Conservation (phyloP, 169 alveolate species). For the Eimeria maxima region DNA sequence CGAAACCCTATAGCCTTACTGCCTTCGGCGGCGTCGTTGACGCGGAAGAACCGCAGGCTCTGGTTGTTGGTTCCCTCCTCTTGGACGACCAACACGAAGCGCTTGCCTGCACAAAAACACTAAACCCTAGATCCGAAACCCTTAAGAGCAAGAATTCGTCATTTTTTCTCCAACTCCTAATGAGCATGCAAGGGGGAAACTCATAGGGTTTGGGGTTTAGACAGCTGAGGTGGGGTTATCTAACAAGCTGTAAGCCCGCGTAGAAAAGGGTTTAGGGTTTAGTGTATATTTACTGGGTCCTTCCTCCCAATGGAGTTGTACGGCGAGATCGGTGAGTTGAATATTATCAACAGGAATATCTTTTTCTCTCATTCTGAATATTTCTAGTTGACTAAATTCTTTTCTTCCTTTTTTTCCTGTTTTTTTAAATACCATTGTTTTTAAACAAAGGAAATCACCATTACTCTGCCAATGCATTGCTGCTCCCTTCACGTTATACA, state of each 20-base stretch:
- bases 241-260: too few species aligned
- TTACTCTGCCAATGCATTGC: constrained; percentile 95
- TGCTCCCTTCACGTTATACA: constrained; percentile 92
- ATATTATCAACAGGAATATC: constrained; percentile 94
- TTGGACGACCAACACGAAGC: constrained; percentile 93
- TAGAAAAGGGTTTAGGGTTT: not conserved
- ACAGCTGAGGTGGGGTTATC: not conserved
- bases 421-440: constrained; percentile 91
- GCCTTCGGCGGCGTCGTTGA: constrained; percentile 90
- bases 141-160: not conserved
- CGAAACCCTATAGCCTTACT: constrained; percentile 5
- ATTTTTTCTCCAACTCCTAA: too few species aligned
- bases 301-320: constrained; percentile 94
- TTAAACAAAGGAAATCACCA: constrained; percentile 94
- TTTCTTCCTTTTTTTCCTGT: constrained; percentile 93
- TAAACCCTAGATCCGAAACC: constrained; percentile 35
- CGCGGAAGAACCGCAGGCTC: constrained; percentile 93
- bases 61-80: constrained; percentile 93
- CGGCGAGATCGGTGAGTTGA: constrained; percentile 94
- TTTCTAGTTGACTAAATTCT: constrained; percentile 92
- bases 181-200: too few species aligned
- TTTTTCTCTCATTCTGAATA: constrained; percentile 93
- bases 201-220: not conserved
- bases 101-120: constrained; percentile 86
- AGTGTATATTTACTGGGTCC: constrained; percentile 72